A percentile compares a stretch with the other conserved stretches of the same genome.
phyloP scores from a whole-genome alignment of 192 early-diverging fungal genomes.

The Phlyctochytrium bullatum region DNA sequence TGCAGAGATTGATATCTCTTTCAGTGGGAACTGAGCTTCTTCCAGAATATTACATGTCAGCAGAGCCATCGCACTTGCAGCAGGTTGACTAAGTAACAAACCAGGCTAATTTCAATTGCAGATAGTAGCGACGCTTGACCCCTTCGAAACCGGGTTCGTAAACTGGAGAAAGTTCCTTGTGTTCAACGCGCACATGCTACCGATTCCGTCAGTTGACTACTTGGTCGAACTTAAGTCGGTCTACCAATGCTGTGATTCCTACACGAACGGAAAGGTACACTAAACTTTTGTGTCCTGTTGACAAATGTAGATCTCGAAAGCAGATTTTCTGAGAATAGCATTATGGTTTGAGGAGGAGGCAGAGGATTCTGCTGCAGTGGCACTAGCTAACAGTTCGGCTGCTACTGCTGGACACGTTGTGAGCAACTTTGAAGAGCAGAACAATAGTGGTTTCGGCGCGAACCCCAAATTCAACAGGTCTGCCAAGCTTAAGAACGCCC shows the following conservation, averaged over 20 bases:
- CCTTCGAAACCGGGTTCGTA: slow-evolving; percentile 54
- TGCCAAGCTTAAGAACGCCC: slow-evolving; percentile 46
- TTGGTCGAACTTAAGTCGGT: slow-evolving; percentile 14
- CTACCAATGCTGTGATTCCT: slow-evolving; percentile 14
- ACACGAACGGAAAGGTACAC: slow-evolving; percentile 26
- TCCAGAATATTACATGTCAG: slow-evolving; percentile 42
- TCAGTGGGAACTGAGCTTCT: slow-evolving; percentile 41
- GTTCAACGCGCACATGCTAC: slow-evolving; percentile 37
- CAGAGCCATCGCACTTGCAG: slow-evolving; percentile 43
- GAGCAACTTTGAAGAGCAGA: slow-evolving; percentile 54
- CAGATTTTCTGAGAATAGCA: slow-evolving; percentile 36
- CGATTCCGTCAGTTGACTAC: slow-evolving; percentile 34
- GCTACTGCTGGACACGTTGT: no score
- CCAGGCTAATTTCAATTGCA: slow-evolving; percentile 1
- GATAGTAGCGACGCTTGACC: slow-evolving; percentile 40
- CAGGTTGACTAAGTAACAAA: slow-evolving; percentile 31
- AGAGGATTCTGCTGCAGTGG: slow-evolving; percentile 24
- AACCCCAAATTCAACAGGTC: slow-evolving; percentile 43
- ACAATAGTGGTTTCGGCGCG: not conserved
- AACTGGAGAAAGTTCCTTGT: slow-evolving; percentile 51
- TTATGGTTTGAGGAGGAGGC: slow-evolving; percentile 55
- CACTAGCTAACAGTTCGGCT: no score
- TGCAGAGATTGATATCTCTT: slow-evolving; percentile 31
- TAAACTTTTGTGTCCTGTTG: not conserved
- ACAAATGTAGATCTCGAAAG: slow-evolving; percentile 22